These are phyloP conservation scores for Fusarium sp. DNA, from an alignment of 2,329 filamentous ascomycete genomes.

Conservation along the genomic window DNA sequence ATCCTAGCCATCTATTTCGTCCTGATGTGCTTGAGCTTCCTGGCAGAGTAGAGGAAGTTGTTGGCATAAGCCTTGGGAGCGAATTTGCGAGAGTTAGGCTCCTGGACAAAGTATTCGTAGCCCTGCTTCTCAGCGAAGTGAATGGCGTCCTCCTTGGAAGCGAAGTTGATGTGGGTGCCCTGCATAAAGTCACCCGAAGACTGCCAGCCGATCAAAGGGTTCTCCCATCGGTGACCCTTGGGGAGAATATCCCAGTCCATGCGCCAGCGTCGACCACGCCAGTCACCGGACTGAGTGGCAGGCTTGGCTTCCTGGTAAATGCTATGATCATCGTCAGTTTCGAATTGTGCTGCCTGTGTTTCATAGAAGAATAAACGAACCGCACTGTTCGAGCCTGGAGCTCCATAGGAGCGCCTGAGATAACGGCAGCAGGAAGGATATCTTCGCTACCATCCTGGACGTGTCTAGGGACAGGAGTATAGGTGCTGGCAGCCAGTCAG, in stretches of 20 bases:
- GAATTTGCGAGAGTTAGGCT: conserved; percentile 89
- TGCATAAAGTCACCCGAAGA: conserved; percentile 96
- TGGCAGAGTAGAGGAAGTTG: conserved; percentile 88
- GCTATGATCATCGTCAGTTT: conserved; percentile 59
- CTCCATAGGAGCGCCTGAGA: conserved; percentile 93
- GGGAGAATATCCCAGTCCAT: conserved; percentile 97
- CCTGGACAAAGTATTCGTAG: conserved; percentile 98
- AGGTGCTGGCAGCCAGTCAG: conserved; percentile 68
- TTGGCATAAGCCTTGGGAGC: conserved; percentile 93
- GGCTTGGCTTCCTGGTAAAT: conserved; percentile 93
- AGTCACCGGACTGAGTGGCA: conserved; percentile 94
- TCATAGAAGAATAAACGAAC: conserved; percentile 61
- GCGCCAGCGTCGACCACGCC: conserved; percentile 86
- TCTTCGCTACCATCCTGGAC: conserved; percentile 93
- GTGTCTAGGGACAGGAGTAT: conserved; percentile 88
- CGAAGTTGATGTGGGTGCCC: conserved; percentile 90
- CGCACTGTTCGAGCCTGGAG: conserved; percentile 93
- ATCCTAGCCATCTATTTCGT: conserved; percentile 70
- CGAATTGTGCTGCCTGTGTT: neutral
- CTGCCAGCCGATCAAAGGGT: conserved; percentile 98
- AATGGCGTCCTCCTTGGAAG: conserved; percentile 93
- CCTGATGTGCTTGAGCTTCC: conserved; percentile 87
- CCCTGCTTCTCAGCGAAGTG: conserved; percentile 97
- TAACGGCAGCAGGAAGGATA: conserved; percentile 80
- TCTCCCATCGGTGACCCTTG: conserved; percentile 98